phyloP scores from a whole-genome alignment of 345 rosid genomes.

The Adansonia digitata region DNA sequence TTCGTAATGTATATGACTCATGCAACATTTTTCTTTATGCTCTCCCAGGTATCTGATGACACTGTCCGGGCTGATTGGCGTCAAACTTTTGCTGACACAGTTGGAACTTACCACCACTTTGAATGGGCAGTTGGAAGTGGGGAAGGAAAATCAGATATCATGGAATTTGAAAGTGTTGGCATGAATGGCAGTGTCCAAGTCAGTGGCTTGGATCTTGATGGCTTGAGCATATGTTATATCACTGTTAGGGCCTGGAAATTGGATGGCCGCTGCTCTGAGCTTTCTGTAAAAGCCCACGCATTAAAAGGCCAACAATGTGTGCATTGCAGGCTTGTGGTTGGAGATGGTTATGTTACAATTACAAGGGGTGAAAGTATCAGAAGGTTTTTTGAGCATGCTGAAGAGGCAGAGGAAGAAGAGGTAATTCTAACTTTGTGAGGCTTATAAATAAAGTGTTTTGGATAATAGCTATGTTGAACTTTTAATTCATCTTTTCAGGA shows the following conservation, averaged over 20 bases:
- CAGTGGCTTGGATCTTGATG: conserved; percentile 65
- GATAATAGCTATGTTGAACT: background rate
- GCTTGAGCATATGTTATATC: conserved; percentile 62
- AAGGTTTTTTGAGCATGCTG: conserved; percentile 93
- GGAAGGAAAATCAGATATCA: conserved; percentile 84
- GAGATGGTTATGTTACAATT: conserved; percentile 85
- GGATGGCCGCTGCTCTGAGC: conserved; percentile 77
- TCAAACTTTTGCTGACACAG: conserved; percentile 66
- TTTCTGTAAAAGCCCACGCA: conserved; percentile 86
- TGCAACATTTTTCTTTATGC: conserved; percentile 14
- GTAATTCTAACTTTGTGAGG: conserved; percentile 34
- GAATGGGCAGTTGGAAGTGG: conserved; percentile 96
- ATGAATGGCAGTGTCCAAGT: conserved; percentile 52
- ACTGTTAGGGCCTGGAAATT: conserved; percentile 76
- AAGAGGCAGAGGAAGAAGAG: conserved; percentile 99
- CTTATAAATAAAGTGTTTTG: background rate
- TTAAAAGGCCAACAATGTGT: conserved; percentile 80
- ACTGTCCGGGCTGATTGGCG: conserved; percentile 81
- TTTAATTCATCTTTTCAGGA: conserved; percentile 42
- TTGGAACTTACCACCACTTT: conserved; percentile 75
- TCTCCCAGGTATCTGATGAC: conserved; percentile 67
- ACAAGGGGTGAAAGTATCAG: conserved; percentile 77
- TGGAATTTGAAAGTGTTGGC: conserved; percentile 84
- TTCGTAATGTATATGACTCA: background rate
- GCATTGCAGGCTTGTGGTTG: conserved; percentile 86